Conservation (phyloP, 225 moss, liverwort and hornwort genomes). For the Bryum argenteum region DNA sequence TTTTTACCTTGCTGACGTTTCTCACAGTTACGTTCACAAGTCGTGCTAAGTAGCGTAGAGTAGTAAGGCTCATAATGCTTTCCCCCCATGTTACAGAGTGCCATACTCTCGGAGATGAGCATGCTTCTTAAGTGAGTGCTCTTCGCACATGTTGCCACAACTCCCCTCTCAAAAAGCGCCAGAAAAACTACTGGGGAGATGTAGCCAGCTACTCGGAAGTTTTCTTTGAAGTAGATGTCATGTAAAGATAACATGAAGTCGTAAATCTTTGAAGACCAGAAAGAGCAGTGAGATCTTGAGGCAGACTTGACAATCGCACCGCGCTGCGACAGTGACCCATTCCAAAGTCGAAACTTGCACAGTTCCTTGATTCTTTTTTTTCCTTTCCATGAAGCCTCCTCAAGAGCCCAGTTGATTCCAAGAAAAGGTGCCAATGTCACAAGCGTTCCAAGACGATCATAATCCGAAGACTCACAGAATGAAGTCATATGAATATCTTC, state of each 20-base stretch:
- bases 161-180: slow-evolving; percentile 48
- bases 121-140: slow-evolving; percentile 39
- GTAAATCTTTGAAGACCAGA: background rate
- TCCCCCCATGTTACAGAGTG: slow-evolving; percentile 42
- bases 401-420: slow-evolving; percentile 43
- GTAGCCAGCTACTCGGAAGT: background rate
- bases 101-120: slow-evolving; percentile 45
- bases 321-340: slow-evolving; percentile 21
- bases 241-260: background rate
- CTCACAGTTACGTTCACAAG: slow-evolving; percentile 21
- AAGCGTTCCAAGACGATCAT: slow-evolving; percentile 29
- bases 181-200: slow-evolving; percentile 43
- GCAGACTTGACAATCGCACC: slow-evolving; percentile 11
- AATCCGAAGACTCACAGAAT: background rate
- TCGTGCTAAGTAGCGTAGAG: slow-evolving; percentile 32
- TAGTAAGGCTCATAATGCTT: slow-evolving; percentile 31
- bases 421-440: slow-evolving; percentile 41
- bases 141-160: slow-evolving; percentile 41
- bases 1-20: background rate
- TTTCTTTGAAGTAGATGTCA: background rate
- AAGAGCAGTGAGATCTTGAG: background rate
- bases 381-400: background rate
- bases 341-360: slow-evolving; percentile 23
- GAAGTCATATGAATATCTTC: background rate
- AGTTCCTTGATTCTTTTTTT: background rate